Conservation (phyloP, 805 yeast genomes). For the Priceomyces melissophilus region DNA sequence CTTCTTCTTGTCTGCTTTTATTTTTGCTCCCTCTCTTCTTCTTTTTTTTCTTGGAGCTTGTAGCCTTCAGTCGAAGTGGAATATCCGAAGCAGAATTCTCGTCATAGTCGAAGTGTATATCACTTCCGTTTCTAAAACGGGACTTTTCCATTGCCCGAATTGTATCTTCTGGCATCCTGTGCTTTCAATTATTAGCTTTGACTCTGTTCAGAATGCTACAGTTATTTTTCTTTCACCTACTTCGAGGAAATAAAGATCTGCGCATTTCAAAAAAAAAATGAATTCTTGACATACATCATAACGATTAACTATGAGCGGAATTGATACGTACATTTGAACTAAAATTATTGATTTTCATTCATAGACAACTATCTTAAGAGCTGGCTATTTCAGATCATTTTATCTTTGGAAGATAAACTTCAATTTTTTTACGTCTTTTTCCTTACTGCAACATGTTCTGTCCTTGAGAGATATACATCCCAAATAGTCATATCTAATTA, state of each 20-base stretch:
- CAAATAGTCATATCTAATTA: too few relatives aligned
- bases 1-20: constrained; percentile 12
- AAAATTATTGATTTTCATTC: too few relatives aligned
- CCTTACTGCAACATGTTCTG: too few relatives aligned
- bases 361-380: too few relatives aligned
- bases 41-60: constrained; percentile 10
- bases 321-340: too few relatives aligned
- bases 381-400: too few relatives aligned
- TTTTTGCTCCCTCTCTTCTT: constrained; percentile 34
- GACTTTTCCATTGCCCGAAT: constrained; percentile 8
- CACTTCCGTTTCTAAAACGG: constrained; percentile 28
- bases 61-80: constrained; percentile 3
- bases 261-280: constrained; percentile 4
- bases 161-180: constrained; percentile 7
- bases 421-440: too few relatives aligned
- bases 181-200: background rate
- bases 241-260: background rate
- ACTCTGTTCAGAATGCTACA: background rate
- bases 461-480: too few relatives aligned
- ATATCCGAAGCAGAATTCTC: constrained; percentile 2
- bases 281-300: too few relatives aligned
- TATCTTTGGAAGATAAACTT: too few relatives aligned
- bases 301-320: too few relatives aligned
- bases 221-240: constrained; percentile 3
- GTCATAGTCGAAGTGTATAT: constrained; percentile 30